Base-by-base conservation (phyloP, 176 grass and related monocot species). In the Ananas comosus region DNA sequence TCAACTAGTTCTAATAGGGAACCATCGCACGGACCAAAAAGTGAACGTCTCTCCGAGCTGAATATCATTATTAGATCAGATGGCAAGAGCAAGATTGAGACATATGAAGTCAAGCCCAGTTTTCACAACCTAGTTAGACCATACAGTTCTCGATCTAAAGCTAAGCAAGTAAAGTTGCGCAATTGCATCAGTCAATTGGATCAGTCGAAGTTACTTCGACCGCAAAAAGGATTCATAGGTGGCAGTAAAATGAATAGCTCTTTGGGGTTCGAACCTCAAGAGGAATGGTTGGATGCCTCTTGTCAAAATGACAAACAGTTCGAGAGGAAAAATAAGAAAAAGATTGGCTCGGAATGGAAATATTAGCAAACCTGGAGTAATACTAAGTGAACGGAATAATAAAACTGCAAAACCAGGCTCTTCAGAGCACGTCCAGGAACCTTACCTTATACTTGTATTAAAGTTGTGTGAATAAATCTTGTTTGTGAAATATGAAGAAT, bases 21-120 rank as follows among this genome's bases (percentile, higher is more conserved):
- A 27, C 25, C 25, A 8, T n/a, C 48, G 11, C 33, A 27, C 4
- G 16, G 1, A 71, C 1, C 11, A 4, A 28, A 57, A 51, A 51
- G 51, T 72, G 74, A 56, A 71, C 24, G 54, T 12, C 17, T 16
- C 27, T 16, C 50, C 17, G 63, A 73, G 70, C 73, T 83, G 48
- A 53, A 53, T 71, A 73, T 83, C 48, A 71, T 66, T 48, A 73
- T 72, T 48, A 83, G 67, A 48, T 27, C 72, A 12, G 80, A 53
- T 17, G 66, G 75, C 1, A 53, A 25, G 16, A 77, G 69, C 68
- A 49, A 73, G 29, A 83, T 78, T 67, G 51, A 78, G 17, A 68
- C 73, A 68, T 67, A 33, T 21, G 69, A 83, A 67, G 68, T n/a
- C 61, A 53, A 52, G 24, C 64, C 64, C 8, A 13, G 49, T 51